A percentile compares a stretch with the other conserved stretches of the same genome.
phyloP scores from a whole-genome alignment of 768 basidiomycete species.

The Fomitopsis pulvina region DNA sequence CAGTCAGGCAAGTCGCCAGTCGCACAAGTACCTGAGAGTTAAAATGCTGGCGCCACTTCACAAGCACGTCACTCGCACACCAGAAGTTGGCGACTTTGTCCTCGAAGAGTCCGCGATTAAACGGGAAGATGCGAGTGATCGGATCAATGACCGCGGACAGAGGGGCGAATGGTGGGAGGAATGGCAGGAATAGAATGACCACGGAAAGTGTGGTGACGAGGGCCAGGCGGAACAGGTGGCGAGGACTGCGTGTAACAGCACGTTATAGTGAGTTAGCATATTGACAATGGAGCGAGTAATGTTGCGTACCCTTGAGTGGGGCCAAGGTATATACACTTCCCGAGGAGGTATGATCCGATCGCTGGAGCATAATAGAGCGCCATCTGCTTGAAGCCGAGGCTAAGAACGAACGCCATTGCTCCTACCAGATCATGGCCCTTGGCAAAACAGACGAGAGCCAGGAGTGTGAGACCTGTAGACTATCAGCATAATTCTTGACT shows the following conservation, averaged over 20 bases:
- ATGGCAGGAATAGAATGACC: conserved; percentile 68
- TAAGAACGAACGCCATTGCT: conserved; percentile 75
- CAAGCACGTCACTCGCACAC: conserved; percentile 84
- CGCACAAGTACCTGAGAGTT: conserved; percentile 46
- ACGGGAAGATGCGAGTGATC: conserved; percentile 83
- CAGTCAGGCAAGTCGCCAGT: conserved; percentile 61
- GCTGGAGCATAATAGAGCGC: conserved; percentile 90
- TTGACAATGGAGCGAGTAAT: neutral
- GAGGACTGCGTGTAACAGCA: conserved; percentile 16
- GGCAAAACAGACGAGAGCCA: conserved; percentile 66
- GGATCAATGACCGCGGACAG: conserved; percentile 47
- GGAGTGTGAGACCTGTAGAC: conserved; percentile 54
- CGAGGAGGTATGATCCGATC: conserved; percentile 84
- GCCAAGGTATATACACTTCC: conserved; percentile 86
- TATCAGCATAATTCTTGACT: neutral
- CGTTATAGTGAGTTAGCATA: neutral
- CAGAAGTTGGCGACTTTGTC: conserved; percentile 98
- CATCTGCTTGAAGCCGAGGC: conserved; percentile 95
- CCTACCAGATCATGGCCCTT: conserved; percentile 65
- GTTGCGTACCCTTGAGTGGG: conserved; percentile 52
- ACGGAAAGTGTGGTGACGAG: conserved; percentile 58
- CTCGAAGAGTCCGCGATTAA: conserved; percentile 85
- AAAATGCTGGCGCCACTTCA: conserved; percentile 75
- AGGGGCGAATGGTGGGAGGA: conserved; percentile 60
- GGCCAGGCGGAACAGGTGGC: conserved; percentile 62